Percentiles rank a stretch among this genome's conserved stretches.
Evolutionary conservation across 1,284 basidiomycete species (phyloP).

Genomic region (Fereydounia khargensis): DNA sequence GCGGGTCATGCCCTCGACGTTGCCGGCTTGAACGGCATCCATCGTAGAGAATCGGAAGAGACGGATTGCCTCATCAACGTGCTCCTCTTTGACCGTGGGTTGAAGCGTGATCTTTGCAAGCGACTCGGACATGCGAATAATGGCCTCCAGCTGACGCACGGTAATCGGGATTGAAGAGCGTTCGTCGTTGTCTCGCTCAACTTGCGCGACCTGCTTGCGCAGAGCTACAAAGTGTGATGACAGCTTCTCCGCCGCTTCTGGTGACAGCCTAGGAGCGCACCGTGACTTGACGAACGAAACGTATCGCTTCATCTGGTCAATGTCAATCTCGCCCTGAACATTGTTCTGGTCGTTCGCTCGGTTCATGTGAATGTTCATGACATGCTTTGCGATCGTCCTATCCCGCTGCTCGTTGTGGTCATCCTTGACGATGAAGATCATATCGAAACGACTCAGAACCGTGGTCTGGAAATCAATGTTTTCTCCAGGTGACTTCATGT

Average conservation of each 20-base stretch:
- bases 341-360: constrained; percentile 64
- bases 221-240: constrained; percentile 94
- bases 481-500: constrained; percentile 94
- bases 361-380: constrained; percentile 99
- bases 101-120: constrained; percentile 91
- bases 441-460: constrained; percentile 96
- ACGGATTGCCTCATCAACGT: constrained; percentile 96
- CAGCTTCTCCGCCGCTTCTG: constrained; percentile 92
- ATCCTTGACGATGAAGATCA: constrained; percentile 99
- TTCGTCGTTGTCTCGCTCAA: constrained; percentile 95
- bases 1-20: constrained; percentile 87
- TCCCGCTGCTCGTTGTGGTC: constrained; percentile 95
- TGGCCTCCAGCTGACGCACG: constrained; percentile 95
- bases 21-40: constrained; percentile 93
- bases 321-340: constrained; percentile 83
- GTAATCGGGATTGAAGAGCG: constrained; percentile 97
- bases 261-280: constrained; percentile 89
- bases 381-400: constrained; percentile 90
- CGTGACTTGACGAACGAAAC: constrained; percentile 94
- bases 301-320: constrained; percentile 98
- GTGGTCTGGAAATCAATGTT: constrained; percentile 99
- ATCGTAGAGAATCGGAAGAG: constrained; percentile 98
- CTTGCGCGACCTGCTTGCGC: constrained; percentile 90
- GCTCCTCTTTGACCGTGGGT: constrained; percentile 81
- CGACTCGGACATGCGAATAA: constrained; percentile 96